These are phyloP conservation scores for Canariomyces notabilis DNA, from an alignment of 2,329 filamentous ascomycete genomes.

Conservation along the genomic window DNA sequence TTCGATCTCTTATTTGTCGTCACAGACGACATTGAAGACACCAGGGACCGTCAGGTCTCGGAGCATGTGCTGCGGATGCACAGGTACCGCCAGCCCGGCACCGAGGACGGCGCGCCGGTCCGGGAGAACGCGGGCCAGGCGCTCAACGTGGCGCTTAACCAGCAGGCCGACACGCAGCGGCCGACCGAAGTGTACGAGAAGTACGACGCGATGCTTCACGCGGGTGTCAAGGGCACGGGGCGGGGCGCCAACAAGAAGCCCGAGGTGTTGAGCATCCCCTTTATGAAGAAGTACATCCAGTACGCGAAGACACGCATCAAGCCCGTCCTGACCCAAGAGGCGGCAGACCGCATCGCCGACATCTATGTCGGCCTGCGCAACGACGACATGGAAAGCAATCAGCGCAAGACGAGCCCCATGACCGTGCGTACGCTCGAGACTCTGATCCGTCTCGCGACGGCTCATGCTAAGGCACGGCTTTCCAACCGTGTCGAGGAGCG, in stretches of 20 bases:
- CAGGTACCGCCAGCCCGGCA: conserved; percentile 84
- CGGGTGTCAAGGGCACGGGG: conserved; percentile 73
- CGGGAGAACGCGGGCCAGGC: conserved; percentile 81
- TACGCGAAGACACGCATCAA: conserved; percentile 91
- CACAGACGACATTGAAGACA: conserved; percentile 96
- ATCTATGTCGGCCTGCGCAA: conserved; percentile 92
- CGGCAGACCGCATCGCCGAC: conserved; percentile 83
- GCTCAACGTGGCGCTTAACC: conserved; percentile 80
- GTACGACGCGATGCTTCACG: conserved; percentile 92
- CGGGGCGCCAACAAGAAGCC: conserved; percentile 70
- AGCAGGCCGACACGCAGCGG: conserved; percentile 64
- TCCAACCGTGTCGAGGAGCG: conserved; percentile 84
- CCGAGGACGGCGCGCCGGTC: conserved; percentile 90
- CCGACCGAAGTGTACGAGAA: conserved; percentile 93
- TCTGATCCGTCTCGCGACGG: conserved; percentile 93
- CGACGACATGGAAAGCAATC: conserved; percentile 91
- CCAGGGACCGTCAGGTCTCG: conserved; percentile 82
- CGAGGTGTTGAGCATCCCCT: conserved; percentile 90
- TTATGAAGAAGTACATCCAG: conserved; percentile 99
- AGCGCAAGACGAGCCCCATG: conserved; percentile 88
- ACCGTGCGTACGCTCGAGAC: conserved; percentile 97
- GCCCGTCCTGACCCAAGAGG: conserved; percentile 84
- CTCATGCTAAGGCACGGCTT: conserved; percentile 87
- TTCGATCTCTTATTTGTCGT: conserved; percentile 98
- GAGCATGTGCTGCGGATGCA: conserved; percentile 98